These are phyloP conservation scores for Malania oleifera DNA, from an alignment of 164 flowering plant species.

Conservation along the genomic window DNA sequence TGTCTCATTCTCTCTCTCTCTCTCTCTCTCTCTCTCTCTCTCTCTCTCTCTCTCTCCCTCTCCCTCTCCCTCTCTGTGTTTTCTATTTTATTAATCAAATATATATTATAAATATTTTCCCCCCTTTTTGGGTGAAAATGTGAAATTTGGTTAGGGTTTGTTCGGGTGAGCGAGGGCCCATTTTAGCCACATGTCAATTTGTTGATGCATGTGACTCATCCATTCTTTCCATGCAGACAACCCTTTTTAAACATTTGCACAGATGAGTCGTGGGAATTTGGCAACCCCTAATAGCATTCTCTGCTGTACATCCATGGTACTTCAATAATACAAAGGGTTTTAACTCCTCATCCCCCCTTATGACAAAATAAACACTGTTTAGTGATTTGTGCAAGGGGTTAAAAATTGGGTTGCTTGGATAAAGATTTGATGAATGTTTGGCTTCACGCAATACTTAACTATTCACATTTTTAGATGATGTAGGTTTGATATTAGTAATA, in stretches of 20 bases:
- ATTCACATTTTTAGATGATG: too few species aligned
- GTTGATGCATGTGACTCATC: slow-evolving; percentile 18
- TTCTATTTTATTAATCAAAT: too few species aligned
- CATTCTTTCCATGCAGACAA: slow-evolving; percentile 10
- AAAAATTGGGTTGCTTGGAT: too few species aligned
- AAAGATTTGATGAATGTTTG: too few species aligned
- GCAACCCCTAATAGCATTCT: too few species aligned
- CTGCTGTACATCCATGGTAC: too few species aligned
- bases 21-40: slow-evolving; percentile 1
- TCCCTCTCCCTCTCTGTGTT: background rate
- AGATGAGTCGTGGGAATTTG: too few species aligned
- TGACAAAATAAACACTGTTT: too few species aligned
- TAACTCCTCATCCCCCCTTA: background rate
- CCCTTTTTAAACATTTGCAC: background rate
- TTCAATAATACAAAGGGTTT: background rate
- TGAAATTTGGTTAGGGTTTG: slow-evolving; percentile 18
- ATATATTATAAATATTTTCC: background rate
- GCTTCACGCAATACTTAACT: too few species aligned
- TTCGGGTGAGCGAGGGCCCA: slow-evolving; percentile 8
- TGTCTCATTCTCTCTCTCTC: slow-evolving; percentile 24
- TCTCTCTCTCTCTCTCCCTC: slow-evolving; percentile 23
- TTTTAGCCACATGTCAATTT: slow-evolving; percentile 23
- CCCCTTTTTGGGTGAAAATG: slow-evolving; percentile 16
- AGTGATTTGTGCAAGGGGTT: too few species aligned
- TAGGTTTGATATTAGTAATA: too few species aligned